Percentiles rank a stretch among this genome's conserved stretches.
Conservation (phyloP, 2,329 filamentous ascomycete species). For the Pyrenophora tritici-repentis region DNA sequence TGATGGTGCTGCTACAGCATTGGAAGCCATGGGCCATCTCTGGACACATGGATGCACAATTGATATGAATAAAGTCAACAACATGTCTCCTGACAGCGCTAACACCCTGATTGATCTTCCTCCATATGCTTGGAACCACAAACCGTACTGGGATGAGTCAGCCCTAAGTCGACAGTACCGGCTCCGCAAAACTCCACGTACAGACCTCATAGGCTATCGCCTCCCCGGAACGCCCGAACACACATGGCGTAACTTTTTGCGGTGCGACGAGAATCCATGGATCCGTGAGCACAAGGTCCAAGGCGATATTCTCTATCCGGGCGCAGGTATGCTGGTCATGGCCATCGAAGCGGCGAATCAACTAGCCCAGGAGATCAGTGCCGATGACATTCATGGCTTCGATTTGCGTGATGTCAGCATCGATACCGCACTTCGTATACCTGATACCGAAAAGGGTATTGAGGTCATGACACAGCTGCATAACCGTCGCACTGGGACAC, state of each 20-base stretch:
- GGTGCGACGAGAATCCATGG: conserved; percentile 16
- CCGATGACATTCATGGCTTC: conserved; percentile 5
- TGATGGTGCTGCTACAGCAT: conserved; percentile 2
- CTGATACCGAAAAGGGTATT: conserved; percentile 9
- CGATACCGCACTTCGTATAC: conserved; percentile 8
- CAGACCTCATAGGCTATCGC: conserved; percentile 11
- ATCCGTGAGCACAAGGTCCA: conserved; percentile 19
- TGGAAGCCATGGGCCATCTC: conserved; percentile 8
- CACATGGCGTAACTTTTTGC: conserved; percentile 16
- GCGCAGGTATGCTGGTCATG: conserved; percentile 52
- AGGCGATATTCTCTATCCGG: conserved; percentile 50
- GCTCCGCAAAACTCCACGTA: conserved; percentile 4
- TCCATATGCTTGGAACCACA: conserved; percentile 12
- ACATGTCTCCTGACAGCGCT: background rate
- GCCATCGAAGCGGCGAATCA: conserved; percentile 27
- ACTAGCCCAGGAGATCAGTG: background rate
- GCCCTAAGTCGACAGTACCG: conserved; percentile 6
- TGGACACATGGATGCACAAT: conserved; percentile 8
- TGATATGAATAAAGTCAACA: conserved; percentile 3
- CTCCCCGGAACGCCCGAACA: conserved; percentile 4
- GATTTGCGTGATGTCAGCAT: conserved; percentile 7
- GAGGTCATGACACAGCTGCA: conserved; percentile 13
- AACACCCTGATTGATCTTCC: conserved; percentile 4
- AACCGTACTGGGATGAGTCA: conserved; percentile 6
- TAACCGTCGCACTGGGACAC: conserved; percentile 10